Base-by-base conservation (phyloP, 495 filamentous ascomycete species). In the Clohesyomyces aquaticus region DNA sequence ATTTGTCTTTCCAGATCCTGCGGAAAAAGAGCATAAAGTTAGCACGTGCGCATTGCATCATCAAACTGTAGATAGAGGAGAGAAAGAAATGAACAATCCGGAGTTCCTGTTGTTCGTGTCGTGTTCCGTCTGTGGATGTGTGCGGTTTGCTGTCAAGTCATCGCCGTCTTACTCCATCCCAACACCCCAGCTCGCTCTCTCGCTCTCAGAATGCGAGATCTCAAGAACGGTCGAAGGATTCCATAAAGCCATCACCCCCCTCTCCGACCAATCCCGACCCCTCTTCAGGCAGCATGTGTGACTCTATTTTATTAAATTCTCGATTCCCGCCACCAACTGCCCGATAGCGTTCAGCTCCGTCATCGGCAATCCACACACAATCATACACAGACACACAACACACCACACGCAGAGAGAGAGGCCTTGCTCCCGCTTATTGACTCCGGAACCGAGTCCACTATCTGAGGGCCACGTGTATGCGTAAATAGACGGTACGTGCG, bases 1-100 rank as follows among this genome's bases (percentile, higher is more conserved):
- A 96, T 76, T 96, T 96, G 49, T 93, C 90, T 74, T 96, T 96
- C 92, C 91, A 96, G 65, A 96, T 96, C 92, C 92, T 96, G 49
- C 53, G 16, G 26, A 18, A 21, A 25, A 16, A 47, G 25, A 25
- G 23, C 10, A 41, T 21, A 18, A 58, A 1, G 61, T 70, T 52
- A 70, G 67, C 67, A 66, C 58, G 53, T 60, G 63, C 53, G 19
- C 57, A n/a, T 14, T 55, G 35, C 27, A 22, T 26, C 2, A 19
- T 4, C 29, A 22, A 35, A 46, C 23, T 12, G 4, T 19, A 21
- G 42, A 35, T 45, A 21, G 38, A 11, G 41, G 35, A 27, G 21
- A 38, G 12, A 21, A 16, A 18, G 50, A 38, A 38, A 38, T 14
- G 12, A 32, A 6, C 32, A 38, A 38, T n/a, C n/a, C n/a, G 19